Evolutionary conservation across 1,284 basidiomycete genomes (phyloP).

Genomic region (Ustilago vetiveriae): DNA sequence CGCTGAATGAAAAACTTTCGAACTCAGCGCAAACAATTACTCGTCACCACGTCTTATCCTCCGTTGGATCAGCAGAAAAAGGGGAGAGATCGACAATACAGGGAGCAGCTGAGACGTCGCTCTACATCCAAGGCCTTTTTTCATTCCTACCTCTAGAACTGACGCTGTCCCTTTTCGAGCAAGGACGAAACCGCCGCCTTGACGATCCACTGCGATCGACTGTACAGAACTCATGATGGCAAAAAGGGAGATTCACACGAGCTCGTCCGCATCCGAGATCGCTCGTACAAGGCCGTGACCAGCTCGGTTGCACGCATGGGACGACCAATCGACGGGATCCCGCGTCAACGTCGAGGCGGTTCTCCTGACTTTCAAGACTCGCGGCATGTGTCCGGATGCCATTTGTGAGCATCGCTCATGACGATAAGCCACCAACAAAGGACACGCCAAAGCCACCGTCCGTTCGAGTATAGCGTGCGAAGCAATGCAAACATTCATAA

Average conservation of each 20-base stretch:
- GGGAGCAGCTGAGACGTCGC: neutral
- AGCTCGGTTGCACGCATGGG: neutral
- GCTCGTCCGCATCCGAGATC: neutral
- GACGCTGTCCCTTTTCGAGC: too few species aligned
- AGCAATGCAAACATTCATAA: too few species aligned
- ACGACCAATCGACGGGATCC: neutral
- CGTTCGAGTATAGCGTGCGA: too few species aligned
- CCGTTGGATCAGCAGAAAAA: neutral
- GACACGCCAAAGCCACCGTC: too few species aligned
- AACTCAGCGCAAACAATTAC: neutral
- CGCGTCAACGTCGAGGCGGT: too few species aligned
- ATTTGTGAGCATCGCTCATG: too few species aligned
- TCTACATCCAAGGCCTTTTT: neutral
- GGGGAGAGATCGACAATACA: neutral
- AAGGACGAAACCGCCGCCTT: too few species aligned
- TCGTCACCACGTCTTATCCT: slow-evolving; percentile 1
- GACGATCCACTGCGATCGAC: neutral
- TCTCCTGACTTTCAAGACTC: too few species aligned
- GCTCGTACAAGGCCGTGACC: neutral
- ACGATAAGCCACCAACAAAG: too few species aligned
- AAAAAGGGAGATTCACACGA: neutral
- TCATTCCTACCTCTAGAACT: too few species aligned
- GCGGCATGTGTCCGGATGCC: too few species aligned
- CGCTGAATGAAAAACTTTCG: too few species aligned
- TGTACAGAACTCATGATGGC: neutral